Conservation (phyloP, 2,329 filamentous ascomycete species). For the Aureobasidium namibiae region DNA sequence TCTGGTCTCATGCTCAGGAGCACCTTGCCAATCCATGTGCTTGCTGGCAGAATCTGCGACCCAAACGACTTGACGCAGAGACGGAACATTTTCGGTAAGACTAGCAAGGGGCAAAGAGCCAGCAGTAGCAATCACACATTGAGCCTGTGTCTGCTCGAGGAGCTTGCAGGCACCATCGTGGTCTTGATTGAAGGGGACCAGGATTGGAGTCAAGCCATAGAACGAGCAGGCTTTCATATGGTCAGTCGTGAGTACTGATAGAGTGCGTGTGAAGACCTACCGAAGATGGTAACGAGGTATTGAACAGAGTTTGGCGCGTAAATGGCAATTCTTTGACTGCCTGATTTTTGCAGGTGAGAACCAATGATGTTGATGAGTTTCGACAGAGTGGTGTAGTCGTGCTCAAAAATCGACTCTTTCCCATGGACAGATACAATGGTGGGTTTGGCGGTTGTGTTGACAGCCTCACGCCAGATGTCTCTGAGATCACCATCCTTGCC, state of each 20-base stretch:
- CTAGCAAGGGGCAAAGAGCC: conserved; percentile 76
- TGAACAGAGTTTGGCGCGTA: conserved; percentile 93
- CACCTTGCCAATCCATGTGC: conserved; percentile 92
- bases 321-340: conserved; percentile 66
- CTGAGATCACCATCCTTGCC: conserved; percentile 84
- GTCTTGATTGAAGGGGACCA: conserved; percentile 74
- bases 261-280: conserved; percentile 28
- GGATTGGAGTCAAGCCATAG: conserved; percentile 74
- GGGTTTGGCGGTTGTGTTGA: conserved; percentile 46
- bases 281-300: conserved; percentile 70
- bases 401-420: conserved; percentile 64
- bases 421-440: conserved; percentile 74
- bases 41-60: conserved; percentile 84
- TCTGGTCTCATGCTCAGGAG: conserved; percentile 62
- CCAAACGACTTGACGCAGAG: conserved; percentile 76
- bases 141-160: conserved; percentile 63
- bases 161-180: conserved; percentile 62
- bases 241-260: conserved; percentile 11
- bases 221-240: conserved; percentile 65
- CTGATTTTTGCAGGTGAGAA: conserved; percentile 61
- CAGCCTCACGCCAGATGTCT: conserved; percentile 75
- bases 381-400: conserved; percentile 62
- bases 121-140: conserved; percentile 75
- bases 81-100: conserved; percentile 59
- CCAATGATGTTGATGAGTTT: conserved; percentile 85